Percentiles rank a stretch among this genome's conserved stretches.
Evolutionary conservation across 2,329 filamentous ascomycete species (phyloP).

Genomic region (Lojkania enalia): DNA sequence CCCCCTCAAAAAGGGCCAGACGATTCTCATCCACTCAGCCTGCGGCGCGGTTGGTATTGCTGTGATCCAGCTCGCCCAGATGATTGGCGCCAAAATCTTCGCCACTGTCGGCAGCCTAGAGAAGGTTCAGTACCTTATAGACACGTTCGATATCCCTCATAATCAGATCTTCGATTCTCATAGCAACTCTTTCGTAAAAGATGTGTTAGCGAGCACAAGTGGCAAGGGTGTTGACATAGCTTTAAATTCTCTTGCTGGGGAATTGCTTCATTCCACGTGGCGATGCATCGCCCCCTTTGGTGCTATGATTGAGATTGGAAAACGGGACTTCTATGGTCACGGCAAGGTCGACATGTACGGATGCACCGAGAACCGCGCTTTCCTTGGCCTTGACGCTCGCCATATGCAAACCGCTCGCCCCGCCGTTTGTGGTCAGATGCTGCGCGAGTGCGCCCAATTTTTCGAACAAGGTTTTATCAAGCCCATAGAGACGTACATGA

Average conservation of each 20-base stretch:
- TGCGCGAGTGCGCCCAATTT: background rate
- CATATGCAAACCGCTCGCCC: constrained; percentile 2
- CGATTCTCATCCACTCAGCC: constrained; percentile 19
- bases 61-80: constrained; percentile 17
- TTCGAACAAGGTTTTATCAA: constrained; percentile 3
- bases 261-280: constrained; percentile 45
- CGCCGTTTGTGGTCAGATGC: constrained; percentile 1
- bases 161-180: constrained; percentile 32
- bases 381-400: constrained; percentile 1
- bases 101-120: constrained; percentile 31
- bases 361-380: constrained; percentile 1
- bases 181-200: constrained; percentile 23
- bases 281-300: constrained; percentile 44
- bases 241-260: constrained; percentile 29
- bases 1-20: constrained; percentile 17
- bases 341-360: constrained; percentile 7
- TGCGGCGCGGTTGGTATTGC: constrained; percentile 23
- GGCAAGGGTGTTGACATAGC: constrained; percentile 33
- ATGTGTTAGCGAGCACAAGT: constrained; percentile 21
- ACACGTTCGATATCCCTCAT: constrained; percentile 27
- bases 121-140: constrained; percentile 28
- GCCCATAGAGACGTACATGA: constrained; percentile 5
- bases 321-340: constrained; percentile 7
- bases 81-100: constrained; percentile 16
- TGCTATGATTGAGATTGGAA: constrained; percentile 15